These are phyloP conservation scores for Salix suchowensis DNA, from an alignment of 345 rosid genomes.

Conservation along the genomic window DNA sequence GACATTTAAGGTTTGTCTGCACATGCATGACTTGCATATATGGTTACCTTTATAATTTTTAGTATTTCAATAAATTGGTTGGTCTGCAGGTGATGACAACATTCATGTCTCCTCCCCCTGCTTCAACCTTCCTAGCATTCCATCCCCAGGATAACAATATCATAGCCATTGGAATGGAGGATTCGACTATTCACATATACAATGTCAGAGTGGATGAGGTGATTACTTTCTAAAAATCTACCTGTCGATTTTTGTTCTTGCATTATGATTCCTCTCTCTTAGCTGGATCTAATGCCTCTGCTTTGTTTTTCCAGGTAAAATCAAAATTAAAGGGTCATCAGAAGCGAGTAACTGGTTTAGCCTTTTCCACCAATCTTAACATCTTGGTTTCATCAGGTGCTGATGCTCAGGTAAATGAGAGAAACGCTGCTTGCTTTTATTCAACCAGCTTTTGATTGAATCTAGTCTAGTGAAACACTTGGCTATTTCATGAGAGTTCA, in stretches of 20 bases:
- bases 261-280: not conserved
- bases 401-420: constrained; percentile 74
- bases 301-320: constrained; percentile 52
- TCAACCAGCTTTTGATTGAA: not conserved
- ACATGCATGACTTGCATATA: not conserved
- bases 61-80: not conserved
- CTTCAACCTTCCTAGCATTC: constrained; percentile 81
- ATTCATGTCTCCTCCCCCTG: constrained; percentile 80
- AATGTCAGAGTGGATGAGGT: constrained; percentile 87
- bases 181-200: constrained; percentile 74
- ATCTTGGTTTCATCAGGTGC: constrained; percentile 91
- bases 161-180: constrained; percentile 90
- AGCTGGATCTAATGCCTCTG: not conserved
- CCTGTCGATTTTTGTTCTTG: not conserved
- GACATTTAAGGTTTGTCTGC: constrained; percentile 66
- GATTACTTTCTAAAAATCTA: constrained; percentile 6
- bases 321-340: constrained; percentile 85
- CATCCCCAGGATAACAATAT: constrained; percentile 86
- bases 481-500: too few species aligned
- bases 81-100: constrained; percentile 76
- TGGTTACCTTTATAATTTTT: not conserved
- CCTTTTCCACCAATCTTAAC: constrained; percentile 66
- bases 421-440: not conserved
- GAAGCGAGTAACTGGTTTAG: constrained; percentile 76
- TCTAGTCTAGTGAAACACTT: not conserved